A percentile compares a stretch with the other conserved stretches of the same genome.
Evolutionary conservation across 305 asterid species (phyloP).

Genomic region (Solanum hybrid): DNA sequence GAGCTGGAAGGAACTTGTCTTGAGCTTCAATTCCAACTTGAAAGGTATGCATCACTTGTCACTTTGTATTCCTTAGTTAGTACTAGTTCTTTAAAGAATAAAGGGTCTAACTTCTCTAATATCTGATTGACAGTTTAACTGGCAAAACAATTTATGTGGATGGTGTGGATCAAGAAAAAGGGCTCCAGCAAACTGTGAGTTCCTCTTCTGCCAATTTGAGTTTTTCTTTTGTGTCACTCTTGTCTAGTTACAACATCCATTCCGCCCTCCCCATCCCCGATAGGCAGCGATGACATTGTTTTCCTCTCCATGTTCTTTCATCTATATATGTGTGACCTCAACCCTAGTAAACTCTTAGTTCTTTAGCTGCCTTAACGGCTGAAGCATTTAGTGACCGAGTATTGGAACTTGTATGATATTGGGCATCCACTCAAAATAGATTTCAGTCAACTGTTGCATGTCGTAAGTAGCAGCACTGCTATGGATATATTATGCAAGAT

Average conservation of each 20-base stretch:
- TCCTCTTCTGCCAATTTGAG: background rate
- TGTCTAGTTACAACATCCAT: background rate
- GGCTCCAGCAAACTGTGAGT: constrained; percentile 56
- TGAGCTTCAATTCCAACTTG: constrained; percentile 80
- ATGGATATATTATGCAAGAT: background rate
- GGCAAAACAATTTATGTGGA: constrained; percentile 22
- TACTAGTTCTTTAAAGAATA: background rate
- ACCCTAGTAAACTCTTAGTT: background rate
- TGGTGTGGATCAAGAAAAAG: constrained; percentile 33
- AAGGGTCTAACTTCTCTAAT: background rate
- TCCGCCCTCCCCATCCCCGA: background rate
- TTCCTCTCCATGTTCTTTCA: background rate
- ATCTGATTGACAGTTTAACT: constrained; percentile 28
- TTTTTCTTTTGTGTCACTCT: background rate
- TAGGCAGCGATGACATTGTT: background rate
- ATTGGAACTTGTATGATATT: background rate
- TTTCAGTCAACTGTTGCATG: background rate
- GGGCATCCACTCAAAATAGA: background rate
- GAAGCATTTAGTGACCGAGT: background rate
- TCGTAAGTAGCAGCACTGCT: background rate
- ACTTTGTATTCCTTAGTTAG: background rate
- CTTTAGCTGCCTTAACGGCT: background rate
- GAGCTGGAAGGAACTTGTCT: constrained; percentile 69
- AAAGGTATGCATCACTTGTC: constrained; percentile 37
- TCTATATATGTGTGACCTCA: background rate